Conservation (phyloP, 306 rosid species). For the Ormosia semicastrata region DNA sequence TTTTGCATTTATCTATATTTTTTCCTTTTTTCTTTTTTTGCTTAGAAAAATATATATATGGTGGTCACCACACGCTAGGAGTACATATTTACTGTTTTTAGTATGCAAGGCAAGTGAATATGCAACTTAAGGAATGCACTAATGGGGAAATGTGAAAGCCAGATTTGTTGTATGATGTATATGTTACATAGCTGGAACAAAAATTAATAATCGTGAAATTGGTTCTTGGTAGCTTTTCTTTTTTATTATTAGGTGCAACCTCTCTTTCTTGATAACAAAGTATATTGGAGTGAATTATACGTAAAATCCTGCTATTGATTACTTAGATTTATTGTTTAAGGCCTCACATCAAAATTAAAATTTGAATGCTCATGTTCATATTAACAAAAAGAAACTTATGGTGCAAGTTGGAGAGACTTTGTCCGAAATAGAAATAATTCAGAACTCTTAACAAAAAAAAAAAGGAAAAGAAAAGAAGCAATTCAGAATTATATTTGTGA, state of each 20-base stretch:
- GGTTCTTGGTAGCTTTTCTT: background rate
- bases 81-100: background rate
- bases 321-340: background rate
- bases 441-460: no score
- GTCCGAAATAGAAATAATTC: no score
- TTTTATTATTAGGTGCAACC: background rate
- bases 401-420: no score
- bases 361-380: no score
- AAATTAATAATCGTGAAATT: background rate
- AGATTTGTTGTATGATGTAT: background rate
- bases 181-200: background rate
- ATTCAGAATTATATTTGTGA: background rate
- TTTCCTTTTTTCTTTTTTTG: background rate
- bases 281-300: background rate
- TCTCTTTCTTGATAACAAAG: background rate
- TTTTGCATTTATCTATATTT: background rate
- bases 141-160: background rate
- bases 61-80: background rate
- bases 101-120: background rate
- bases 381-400: no score
- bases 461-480: no score
- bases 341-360: background rate
- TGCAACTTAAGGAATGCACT: background rate
- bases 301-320: background rate
- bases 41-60: background rate